These are phyloP conservation scores for Cocos nucifera DNA, from an alignment of 176 grass and related monocot genomes.

Conservation along the genomic window DNA sequence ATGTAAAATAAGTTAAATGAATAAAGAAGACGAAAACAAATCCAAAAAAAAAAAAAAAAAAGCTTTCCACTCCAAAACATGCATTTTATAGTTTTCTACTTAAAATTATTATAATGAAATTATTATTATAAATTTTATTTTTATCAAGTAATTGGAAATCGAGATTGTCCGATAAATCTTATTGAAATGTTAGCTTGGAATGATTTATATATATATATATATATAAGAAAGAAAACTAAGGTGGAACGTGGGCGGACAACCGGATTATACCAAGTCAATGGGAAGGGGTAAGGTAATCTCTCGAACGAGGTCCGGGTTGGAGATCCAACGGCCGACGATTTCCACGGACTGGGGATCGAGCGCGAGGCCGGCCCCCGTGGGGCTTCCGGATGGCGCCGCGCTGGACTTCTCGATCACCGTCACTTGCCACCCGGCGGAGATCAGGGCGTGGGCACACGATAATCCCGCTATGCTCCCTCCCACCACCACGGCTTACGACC, in stretches of 20 bases:
- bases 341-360: constrained; percentile 43
- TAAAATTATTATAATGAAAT: too few species aligned
- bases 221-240: neutral
- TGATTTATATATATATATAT: too few species aligned
- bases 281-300: constrained; percentile 40
- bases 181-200: too few species aligned
- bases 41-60: too few species aligned
- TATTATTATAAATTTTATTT: too few species aligned
- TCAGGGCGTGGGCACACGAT: constrained; percentile 61
- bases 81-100: too few species aligned
- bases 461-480: constrained; percentile 77
- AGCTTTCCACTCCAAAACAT: too few species aligned
- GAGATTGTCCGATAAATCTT: too few species aligned
- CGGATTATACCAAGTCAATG: constrained; percentile 42
- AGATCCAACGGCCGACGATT: constrained; percentile 53
- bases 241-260: neutral
- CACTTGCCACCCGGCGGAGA: constrained; percentile 45
- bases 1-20: too few species aligned
- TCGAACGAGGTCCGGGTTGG: constrained; percentile 14
- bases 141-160: too few species aligned
- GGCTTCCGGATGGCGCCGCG: neutral
- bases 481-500: constrained; percentile 33
- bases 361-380: constrained; percentile 12
- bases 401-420: constrained; percentile 67
- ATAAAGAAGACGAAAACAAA: too few species aligned